Evolutionary conservation across 306 rosid species (phyloP).

Genomic region (Castanospermum australe): DNA sequence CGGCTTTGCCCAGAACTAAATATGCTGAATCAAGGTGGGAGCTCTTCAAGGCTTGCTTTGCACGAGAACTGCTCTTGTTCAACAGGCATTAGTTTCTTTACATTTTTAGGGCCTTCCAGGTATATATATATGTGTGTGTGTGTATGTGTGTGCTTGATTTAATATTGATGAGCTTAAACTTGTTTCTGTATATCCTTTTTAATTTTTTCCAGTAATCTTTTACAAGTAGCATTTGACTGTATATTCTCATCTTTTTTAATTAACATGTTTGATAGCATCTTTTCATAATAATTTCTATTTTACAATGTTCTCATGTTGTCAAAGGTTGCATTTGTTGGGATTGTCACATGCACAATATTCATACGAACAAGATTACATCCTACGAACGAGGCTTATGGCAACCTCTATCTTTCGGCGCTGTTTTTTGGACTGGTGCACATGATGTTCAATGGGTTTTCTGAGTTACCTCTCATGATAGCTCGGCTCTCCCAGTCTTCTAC

Average conservation of each 20-base stretch:
- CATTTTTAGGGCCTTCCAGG: conserved; percentile 83
- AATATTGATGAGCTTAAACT: background rate
- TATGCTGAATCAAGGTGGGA: conserved; percentile 58
- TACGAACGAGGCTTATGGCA: conserved; percentile 53
- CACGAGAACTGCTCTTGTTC: conserved; percentile 60
- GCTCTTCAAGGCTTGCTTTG: conserved; percentile 68
- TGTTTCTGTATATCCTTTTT: background rate
- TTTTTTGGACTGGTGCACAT: conserved; percentile 80
- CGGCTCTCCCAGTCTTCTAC: conserved; percentile 85
- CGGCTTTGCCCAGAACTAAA: conserved; percentile 56
- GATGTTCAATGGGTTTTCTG: conserved; percentile 86
- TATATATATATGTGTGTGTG: no score
- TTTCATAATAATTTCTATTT: background rate
- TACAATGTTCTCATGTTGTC: conserved; percentile 9
- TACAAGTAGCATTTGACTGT: background rate
- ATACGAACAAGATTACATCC: conserved; percentile 47
- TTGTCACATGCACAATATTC: conserved; percentile 70
- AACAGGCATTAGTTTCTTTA: conserved; percentile 68
- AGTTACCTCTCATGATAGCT: conserved; percentile 71
- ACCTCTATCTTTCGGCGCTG: conserved; percentile 65
- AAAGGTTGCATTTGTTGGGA: conserved; percentile 81
- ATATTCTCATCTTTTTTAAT: background rate
- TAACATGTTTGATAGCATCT: background rate
- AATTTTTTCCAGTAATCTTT: background rate
- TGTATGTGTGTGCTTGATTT: no score